Evolutionary conservation across 2,329 filamentous ascomycete species (phyloP).

Genomic region (Zasmidium citrigriseum): DNA sequence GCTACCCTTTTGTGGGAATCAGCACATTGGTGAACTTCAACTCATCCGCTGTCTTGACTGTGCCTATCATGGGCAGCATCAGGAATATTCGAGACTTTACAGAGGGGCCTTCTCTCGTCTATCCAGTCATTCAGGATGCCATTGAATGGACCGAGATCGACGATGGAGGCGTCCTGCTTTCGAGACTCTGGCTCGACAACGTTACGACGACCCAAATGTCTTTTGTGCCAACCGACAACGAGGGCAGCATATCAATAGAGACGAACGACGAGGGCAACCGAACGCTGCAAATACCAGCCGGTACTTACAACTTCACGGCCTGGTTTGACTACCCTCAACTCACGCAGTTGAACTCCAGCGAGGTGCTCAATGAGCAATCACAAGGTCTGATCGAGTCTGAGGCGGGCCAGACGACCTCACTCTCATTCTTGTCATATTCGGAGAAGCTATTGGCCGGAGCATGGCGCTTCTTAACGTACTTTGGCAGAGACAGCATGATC

Average conservation of each 20-base stretch:
- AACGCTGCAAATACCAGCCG: conserved; percentile 52
- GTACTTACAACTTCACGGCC: conserved; percentile 60
- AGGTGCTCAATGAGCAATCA: conserved; percentile 54
- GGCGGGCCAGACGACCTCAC: conserved; percentile 51
- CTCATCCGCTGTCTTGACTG: conserved; percentile 55
- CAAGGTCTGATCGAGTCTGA: conserved; percentile 48
- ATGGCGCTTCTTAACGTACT: conserved; percentile 68
- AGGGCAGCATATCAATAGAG: conserved; percentile 41
- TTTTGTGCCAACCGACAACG: conserved; percentile 42
- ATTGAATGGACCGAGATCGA: conserved; percentile 45
- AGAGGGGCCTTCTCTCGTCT: conserved; percentile 58
- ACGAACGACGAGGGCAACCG: conserved; percentile 29
- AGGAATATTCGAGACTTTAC: conserved; percentile 64
- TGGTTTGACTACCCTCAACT: conserved; percentile 65
- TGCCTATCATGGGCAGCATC: conserved; percentile 63
- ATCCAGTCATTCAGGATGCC: conserved; percentile 57
- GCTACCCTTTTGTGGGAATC: conserved; percentile 51
- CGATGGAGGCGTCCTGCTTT: conserved; percentile 50
- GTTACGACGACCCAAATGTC: conserved; percentile 57
- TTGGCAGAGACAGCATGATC: conserved; percentile 67
- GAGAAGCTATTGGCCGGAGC: conserved; percentile 65
- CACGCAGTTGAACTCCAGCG: conserved; percentile 50
- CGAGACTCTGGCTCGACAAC: conserved; percentile 63
- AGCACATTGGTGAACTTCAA: conserved; percentile 59
- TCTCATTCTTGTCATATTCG: conserved; percentile 65